These are phyloP conservation scores for Penicillium sumatraense DNA, from an alignment of 2,329 filamentous ascomycete genomes.

Conservation along the genomic window DNA sequence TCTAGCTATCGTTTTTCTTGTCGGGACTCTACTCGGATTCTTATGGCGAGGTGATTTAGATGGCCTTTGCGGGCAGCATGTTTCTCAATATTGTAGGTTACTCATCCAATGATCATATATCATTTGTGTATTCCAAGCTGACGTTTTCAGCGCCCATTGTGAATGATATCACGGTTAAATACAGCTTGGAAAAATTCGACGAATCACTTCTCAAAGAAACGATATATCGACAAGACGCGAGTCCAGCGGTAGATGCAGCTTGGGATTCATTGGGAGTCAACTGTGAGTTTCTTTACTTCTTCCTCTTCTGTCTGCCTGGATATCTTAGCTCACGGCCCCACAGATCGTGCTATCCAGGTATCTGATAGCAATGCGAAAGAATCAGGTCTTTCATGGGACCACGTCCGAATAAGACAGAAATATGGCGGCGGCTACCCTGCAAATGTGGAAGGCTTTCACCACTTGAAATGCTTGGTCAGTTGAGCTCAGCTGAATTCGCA, in stretches of 20 bases:
- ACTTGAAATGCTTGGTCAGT: slow-evolving; percentile 60
- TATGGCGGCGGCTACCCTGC: slow-evolving; percentile 61
- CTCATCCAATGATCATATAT: too few species aligned
- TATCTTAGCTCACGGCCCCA: not conserved
- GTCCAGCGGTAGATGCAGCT: slow-evolving; percentile 61
- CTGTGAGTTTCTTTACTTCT: slow-evolving; percentile 51
- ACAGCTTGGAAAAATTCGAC: slow-evolving; percentile 55
- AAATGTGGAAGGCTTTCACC: slow-evolving; percentile 38
- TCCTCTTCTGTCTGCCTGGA: too few species aligned
- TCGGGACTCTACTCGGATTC: slow-evolving; percentile 21
- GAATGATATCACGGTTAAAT: slow-evolving; percentile 48
- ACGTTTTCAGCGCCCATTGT: slow-evolving; percentile 36
- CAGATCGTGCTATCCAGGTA: slow-evolving; percentile 56
- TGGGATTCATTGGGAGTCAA: slow-evolving; percentile 59
- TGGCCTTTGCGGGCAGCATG: slow-evolving; percentile 26
- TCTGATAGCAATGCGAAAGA: slow-evolving; percentile 53
- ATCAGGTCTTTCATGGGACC: slow-evolving; percentile 58
- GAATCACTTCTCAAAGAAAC: slow-evolving; percentile 61
- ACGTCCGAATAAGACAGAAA: slow-evolving; percentile 59
- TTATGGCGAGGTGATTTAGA: slow-evolving; percentile 28
- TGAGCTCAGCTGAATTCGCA: slow-evolving; percentile 26
- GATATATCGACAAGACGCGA: slow-evolving; percentile 55
- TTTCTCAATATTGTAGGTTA: slow-evolving; percentile 34
- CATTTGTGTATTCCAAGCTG: too few species aligned
- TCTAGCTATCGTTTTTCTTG: slow-evolving; percentile 14